Evolutionary conservation across 208 protist genomes (phyloP).

Genomic region (Herpetomonas samuelpessoai): DNA sequence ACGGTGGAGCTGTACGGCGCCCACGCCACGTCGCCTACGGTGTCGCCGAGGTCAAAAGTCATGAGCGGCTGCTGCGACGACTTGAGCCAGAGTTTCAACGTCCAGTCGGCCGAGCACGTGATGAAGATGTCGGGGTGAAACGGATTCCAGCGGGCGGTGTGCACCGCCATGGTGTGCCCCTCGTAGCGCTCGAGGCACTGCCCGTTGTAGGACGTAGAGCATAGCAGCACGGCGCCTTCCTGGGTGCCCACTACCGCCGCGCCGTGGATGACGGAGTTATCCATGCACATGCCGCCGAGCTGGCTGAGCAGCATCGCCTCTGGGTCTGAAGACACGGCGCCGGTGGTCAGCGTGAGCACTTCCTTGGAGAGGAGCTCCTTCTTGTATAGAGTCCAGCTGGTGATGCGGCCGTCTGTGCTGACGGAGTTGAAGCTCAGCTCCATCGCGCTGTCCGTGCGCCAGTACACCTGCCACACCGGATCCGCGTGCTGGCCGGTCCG

Average conservation of each 20-base stretch:
- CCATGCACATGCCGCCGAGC: conserved; percentile 95
- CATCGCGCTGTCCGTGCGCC: conserved; percentile 40
- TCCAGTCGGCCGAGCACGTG: conserved; percentile 97
- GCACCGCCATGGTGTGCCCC: conserved; percentile 93
- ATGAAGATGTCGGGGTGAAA: conserved; percentile 95
- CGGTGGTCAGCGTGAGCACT: conserved; percentile 84
- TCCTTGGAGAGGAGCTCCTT: conserved; percentile 95
- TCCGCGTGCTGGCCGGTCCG: conserved; percentile 97
- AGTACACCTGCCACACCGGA: conserved; percentile 95
- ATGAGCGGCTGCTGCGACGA: conserved; percentile 81
- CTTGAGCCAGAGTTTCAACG: conserved; percentile 96
- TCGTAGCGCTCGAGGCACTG: conserved; percentile 95
- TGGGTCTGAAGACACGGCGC: conserved; percentile 65
- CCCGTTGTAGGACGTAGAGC: conserved; percentile 95
- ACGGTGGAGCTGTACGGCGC: conserved; percentile 96
- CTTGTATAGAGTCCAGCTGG: conserved; percentile 94
- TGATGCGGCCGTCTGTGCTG: conserved; percentile 95
- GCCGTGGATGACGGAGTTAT: conserved; percentile 90
- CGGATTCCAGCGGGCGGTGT: conserved; percentile 95
- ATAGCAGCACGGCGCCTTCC: conserved; percentile 94
- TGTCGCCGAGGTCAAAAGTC: conserved; percentile 95
- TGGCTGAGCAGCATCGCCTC: conserved; percentile 86
- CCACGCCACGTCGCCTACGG: conserved; percentile 96
- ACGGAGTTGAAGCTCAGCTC: conserved; percentile 95
- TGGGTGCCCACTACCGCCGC: conserved; percentile 96